Evolutionary conservation across 1,284 basidiomycete species (phyloP).

Genomic region (Ustilago esculenta): DNA sequence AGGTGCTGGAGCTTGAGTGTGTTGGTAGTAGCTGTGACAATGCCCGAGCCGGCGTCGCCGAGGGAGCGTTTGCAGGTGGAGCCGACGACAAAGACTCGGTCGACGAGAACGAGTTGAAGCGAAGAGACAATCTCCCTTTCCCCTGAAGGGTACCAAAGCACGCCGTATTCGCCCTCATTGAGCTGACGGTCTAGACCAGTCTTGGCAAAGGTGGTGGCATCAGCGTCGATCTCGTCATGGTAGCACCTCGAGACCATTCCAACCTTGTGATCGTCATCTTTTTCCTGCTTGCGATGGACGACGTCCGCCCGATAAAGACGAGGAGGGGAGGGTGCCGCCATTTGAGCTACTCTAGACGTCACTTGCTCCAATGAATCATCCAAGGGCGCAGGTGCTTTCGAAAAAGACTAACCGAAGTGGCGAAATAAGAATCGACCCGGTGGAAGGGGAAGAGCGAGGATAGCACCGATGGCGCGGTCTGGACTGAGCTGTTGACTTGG

Average conservation of each 20-base stretch:
- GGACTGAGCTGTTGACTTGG: no score
- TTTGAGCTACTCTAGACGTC: no score
- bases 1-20: slow-evolving; percentile 79
- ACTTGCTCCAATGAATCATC: neutral
- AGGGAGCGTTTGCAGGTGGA: slow-evolving; percentile 84
- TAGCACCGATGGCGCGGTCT: no score
- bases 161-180: slow-evolving; percentile 80
- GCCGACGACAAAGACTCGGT: slow-evolving; percentile 80
- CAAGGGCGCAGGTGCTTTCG: no score
- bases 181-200: slow-evolving; percentile 76
- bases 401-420: no score
- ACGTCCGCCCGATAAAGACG: slow-evolving; percentile 34
- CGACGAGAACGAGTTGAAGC: slow-evolving; percentile 76
- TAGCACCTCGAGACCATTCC: slow-evolving; percentile 48
- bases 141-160: slow-evolving; percentile 75
- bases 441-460: no score
- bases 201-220: slow-evolving; percentile 18
- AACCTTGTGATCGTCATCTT: slow-evolving; percentile 28
- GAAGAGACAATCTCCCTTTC: slow-evolving; percentile 71
- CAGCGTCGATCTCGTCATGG: slow-evolving; percentile 34
- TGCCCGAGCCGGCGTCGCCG: slow-evolving; percentile 79
- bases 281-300: slow-evolving; percentile 31
- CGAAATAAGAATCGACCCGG: no score
- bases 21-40: slow-evolving; percentile 75
- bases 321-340: no score